Evolutionary conservation across 1,139 yeast species (phyloP).

Genomic region (Chernovozyma aurita): DNA sequence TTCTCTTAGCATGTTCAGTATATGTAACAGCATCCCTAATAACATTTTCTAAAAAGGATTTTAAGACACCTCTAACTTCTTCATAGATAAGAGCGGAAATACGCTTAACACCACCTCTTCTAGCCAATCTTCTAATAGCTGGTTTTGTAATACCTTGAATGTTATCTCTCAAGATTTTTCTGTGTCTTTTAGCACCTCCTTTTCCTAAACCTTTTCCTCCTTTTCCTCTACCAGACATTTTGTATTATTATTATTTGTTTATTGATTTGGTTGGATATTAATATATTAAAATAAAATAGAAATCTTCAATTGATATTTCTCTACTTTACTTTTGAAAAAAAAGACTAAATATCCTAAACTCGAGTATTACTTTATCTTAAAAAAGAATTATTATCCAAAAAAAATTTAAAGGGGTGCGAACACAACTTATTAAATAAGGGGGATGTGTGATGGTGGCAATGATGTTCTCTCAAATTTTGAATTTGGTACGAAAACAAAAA

Average conservation of each 20-base stretch:
- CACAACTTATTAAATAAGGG: constrained; percentile 6
- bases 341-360: too few relatives aligned
- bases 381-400: too few relatives aligned
- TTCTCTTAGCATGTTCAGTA: constrained; percentile 99
- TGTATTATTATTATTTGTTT: constrained; percentile 21
- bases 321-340: not conserved
- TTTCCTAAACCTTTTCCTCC: constrained; percentile 99
- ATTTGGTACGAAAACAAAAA: not conserved
- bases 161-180: constrained; percentile 99
- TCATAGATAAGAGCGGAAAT: constrained; percentile 97
- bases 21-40: constrained; percentile 99
- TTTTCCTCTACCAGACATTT: constrained; percentile 99
- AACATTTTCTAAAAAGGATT: constrained; percentile 93
- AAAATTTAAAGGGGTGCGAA: constrained; percentile 1
- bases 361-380: too few relatives aligned
- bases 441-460: constrained; percentile 2
- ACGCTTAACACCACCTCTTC: constrained; percentile 99
- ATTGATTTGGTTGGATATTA: not conserved
- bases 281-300: constrained; percentile 1
- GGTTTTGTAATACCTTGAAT: constrained; percentile 99
- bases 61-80: constrained; percentile 96
- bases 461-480: constrained; percentile 1
- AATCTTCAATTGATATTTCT: not conserved
- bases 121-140: constrained; percentile 99
- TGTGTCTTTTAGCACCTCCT: constrained; percentile 99